Conservation (phyloP, 176 grass and related monocot genomes). For the Carex cristatella region DNA sequence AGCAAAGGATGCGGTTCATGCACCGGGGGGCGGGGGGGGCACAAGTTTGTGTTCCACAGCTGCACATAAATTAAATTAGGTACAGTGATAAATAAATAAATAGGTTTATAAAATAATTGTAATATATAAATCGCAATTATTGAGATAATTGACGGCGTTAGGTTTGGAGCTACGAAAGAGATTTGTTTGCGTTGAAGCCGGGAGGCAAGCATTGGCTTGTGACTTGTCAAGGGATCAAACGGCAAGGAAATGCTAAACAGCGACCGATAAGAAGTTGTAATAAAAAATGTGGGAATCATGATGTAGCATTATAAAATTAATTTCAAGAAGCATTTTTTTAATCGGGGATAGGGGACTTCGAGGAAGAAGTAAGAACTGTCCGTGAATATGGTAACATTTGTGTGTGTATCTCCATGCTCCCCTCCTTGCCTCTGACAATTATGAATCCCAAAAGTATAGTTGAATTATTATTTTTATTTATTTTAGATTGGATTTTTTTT, state of each 20-base stretch:
- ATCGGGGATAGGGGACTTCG: constrained; percentile 12
- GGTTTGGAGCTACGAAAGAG: not conserved
- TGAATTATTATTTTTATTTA: not conserved
- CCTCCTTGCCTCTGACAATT: not conserved
- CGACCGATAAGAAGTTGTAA: not conserved
- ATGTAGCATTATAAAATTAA: not conserved
- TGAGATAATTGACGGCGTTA: constrained; percentile 11
- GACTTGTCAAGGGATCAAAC: constrained; percentile 38
- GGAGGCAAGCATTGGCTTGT: constrained; percentile 25
- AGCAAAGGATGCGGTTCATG: no score
- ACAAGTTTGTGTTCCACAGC: not conserved
- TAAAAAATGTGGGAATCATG: constrained; percentile 10
- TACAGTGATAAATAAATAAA: not conserved
- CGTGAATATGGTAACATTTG: constrained; percentile 19
- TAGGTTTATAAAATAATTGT: not conserved
- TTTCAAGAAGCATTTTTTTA: not conserved
- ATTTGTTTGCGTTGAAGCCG: not conserved
- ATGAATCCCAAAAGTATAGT: constrained; percentile 15
- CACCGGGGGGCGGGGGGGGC: no score
- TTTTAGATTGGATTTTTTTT: not conserved
- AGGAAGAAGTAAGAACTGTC: constrained; percentile 31
- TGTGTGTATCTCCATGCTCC: constrained; percentile 20
- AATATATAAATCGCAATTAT: constrained; percentile 20
- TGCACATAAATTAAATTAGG: constrained; percentile 17
- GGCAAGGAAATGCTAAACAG: constrained; percentile 20